Conservation (phyloP, 306 rosid genomes). For the Dryas alaskensis region DNA sequence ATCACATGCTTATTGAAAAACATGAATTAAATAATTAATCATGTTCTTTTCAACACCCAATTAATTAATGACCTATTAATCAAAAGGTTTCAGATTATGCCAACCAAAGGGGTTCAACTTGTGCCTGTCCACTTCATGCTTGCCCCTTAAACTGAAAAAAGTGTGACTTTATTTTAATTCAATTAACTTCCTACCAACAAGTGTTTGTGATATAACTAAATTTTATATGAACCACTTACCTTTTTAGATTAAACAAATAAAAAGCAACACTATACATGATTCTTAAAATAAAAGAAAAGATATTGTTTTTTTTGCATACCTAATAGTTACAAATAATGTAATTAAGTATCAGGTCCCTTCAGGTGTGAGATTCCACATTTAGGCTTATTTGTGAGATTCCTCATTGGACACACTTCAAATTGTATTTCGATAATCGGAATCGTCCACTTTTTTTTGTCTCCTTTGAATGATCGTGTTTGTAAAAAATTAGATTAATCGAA, state of each 20-base stretch:
- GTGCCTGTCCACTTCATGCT: background rate
- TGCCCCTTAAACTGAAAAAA: background rate
- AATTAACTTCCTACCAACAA: background rate
- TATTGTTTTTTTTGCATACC: background rate
- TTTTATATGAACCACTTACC: background rate
- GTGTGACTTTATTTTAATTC: background rate
- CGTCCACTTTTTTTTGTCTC: too few species aligned
- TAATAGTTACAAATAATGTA: background rate
- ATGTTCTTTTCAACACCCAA: background rate
- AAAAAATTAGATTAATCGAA: too few species aligned
- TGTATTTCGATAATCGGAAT: too few species aligned
- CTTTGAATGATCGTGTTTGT: too few species aligned
- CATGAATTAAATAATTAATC: background rate
- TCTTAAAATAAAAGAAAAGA: background rate
- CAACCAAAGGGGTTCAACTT: background rate
- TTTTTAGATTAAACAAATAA: constrained; percentile 1
- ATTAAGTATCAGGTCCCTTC: too few species aligned
- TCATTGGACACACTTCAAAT: too few species aligned
- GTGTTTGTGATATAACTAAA: background rate
- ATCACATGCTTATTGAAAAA: background rate
- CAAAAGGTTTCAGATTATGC: too few species aligned
- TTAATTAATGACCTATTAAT: too few species aligned
- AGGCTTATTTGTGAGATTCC: too few species aligned
- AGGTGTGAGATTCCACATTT: too few species aligned
- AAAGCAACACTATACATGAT: background rate